These are phyloP conservation scores for Lophium mytilinum DNA, from an alignment of 495 filamentous ascomycete genomes.

Conservation along the genomic window DNA sequence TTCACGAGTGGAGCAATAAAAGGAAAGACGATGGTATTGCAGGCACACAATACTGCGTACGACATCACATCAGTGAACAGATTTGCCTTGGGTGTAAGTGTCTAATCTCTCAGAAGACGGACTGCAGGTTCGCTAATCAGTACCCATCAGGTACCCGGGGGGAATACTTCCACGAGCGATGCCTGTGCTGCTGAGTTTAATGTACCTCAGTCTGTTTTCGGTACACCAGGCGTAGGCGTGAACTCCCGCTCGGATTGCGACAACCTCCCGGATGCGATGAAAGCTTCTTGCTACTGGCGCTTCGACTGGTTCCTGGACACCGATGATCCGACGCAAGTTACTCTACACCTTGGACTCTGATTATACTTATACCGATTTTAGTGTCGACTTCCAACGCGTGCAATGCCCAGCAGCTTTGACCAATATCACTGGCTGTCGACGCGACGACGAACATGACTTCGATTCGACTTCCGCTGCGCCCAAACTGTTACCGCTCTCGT, in stretches of 20 bases:
- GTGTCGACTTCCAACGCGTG: slow-evolving; percentile 47
- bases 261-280: slow-evolving; percentile 46
- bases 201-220: slow-evolving; percentile 43
- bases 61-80: slow-evolving; percentile 26
- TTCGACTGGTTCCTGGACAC: slow-evolving; percentile 58
- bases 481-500: too few species aligned
- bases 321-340: slow-evolving; percentile 44
- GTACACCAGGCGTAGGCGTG: slow-evolving; percentile 50
- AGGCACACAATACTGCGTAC: slow-evolving; percentile 55
- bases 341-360: neutral
- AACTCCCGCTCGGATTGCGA: slow-evolving; percentile 42
- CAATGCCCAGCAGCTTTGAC: slow-evolving; percentile 52
- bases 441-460: slow-evolving; percentile 19
- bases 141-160: slow-evolving; percentile 24
- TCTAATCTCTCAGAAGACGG: neutral
- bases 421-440: slow-evolving; percentile 30
- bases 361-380: too few species aligned
- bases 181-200: slow-evolving; percentile 51
- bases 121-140: neutral
- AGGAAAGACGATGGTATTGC: slow-evolving; percentile 60
- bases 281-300: slow-evolving; percentile 55
- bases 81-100: slow-evolving; percentile 23
- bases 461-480: too few species aligned
- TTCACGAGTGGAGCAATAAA: slow-evolving; percentile 18
- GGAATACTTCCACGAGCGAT: slow-evolving; percentile 40